Conservation (phyloP, 352 stramenopile species). For the Phytophthora pseudosyringae region DNA sequence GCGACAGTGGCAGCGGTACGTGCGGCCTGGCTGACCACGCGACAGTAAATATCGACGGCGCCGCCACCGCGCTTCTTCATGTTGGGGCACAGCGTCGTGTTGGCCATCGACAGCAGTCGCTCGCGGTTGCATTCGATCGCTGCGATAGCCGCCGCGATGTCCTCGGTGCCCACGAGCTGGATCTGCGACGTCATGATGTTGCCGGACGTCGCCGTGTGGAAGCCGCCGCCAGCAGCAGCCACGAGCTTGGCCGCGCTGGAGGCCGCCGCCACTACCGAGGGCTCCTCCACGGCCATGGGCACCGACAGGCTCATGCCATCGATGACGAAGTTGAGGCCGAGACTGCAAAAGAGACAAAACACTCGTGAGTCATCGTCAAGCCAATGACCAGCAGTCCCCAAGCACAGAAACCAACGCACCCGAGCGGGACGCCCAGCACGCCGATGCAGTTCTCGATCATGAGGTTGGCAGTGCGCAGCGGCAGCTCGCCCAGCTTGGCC, state of each 20-base stretch:
- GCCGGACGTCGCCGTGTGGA: constrained; percentile 71
- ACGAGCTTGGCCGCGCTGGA: constrained; percentile 88
- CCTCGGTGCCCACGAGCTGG: constrained; percentile 76
- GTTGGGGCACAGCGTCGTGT: constrained; percentile 81
- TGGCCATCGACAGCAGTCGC: constrained; percentile 69
- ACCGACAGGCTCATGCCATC: constrained; percentile 81
- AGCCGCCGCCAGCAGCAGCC: constrained; percentile 71
- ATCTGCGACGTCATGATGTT: constrained; percentile 92
- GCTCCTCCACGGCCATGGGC: constrained; percentile 88
- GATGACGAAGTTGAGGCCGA: constrained; percentile 89
- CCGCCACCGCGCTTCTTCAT: constrained; percentile 89
- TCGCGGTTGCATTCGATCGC: constrained; percentile 62
- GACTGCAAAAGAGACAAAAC: constrained; percentile 32
- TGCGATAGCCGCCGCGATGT: constrained; percentile 59
- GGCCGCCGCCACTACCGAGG: constrained; percentile 83
- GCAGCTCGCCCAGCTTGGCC: constrained; percentile 71
- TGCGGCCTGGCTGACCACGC: constrained; percentile 66
- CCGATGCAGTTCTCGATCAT: constrained; percentile 93
- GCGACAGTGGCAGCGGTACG: constrained; percentile 28
- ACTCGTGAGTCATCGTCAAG: constrained; percentile 1
- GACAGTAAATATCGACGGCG: constrained; percentile 81
- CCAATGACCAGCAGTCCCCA: neutral
- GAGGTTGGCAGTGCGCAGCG: constrained; percentile 79
- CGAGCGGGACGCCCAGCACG: constrained; percentile 84
- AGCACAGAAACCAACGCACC: constrained; percentile 39